phyloP scores from a whole-genome alignment of 441 rosid genomes.

The Eutrema salsugineum region DNA sequence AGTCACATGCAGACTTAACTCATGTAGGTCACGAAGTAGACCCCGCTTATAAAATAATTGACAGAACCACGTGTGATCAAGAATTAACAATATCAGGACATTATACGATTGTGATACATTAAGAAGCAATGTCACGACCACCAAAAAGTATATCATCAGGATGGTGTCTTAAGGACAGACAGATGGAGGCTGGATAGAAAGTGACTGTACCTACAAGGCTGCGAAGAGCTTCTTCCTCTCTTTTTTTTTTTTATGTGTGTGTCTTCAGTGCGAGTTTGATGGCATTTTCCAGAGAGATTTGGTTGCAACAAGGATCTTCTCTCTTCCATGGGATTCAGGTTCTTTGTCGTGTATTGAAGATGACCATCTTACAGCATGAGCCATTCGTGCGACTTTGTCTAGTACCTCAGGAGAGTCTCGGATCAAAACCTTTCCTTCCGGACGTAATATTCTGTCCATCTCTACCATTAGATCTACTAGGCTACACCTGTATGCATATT shows the following conservation, averaged over 20 bases:
- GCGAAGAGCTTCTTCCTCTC: slow-evolving; percentile 16
- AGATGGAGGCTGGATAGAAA: slow-evolving; percentile 10
- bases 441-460: slow-evolving; percentile 92
- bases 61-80: slow-evolving; percentile 34
- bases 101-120: slow-evolving; percentile 45
- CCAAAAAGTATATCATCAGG: slow-evolving; percentile 11
- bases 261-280: slow-evolving; percentile 45
- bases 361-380: slow-evolving; percentile 72
- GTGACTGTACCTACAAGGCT: slow-evolving; percentile 42
- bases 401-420: slow-evolving; percentile 87
- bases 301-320: slow-evolving; percentile 73
- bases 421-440: slow-evolving; percentile 76
- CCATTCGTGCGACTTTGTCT: slow-evolving; percentile 63
- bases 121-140: slow-evolving; percentile 27
- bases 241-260: neutral
- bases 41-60: slow-evolving; percentile 17
- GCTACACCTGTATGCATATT: slow-evolving; percentile 62
- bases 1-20: slow-evolving; percentile 33
- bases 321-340: slow-evolving; percentile 81
- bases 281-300: slow-evolving; percentile 67
- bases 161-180: slow-evolving; percentile 21
- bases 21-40: slow-evolving; percentile 27
- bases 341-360: slow-evolving; percentile 66
- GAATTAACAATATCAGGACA: slow-evolving; percentile 32
- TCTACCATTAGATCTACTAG: slow-evolving; percentile 90